phyloP scores from a whole-genome alignment of 495 filamentous ascomycete species.

The Bathelium albidoporum region DNA sequence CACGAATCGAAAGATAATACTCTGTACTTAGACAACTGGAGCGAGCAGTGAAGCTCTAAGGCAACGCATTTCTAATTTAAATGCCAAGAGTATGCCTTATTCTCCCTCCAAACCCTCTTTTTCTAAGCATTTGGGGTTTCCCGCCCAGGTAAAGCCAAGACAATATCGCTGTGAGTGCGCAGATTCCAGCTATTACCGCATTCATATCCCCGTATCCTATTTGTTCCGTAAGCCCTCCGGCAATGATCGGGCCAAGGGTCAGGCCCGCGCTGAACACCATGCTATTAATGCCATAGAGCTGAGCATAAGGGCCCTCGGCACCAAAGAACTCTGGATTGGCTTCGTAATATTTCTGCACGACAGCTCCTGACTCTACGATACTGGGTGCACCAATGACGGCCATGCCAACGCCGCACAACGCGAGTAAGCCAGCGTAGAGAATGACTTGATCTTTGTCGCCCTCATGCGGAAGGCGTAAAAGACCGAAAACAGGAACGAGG shows the following conservation, averaged over 20 bases:
- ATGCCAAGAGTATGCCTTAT: background rate
- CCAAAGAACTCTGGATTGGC: constrained; percentile 37
- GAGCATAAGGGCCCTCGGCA: constrained; percentile 43
- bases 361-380: constrained; percentile 28
- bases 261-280: constrained; percentile 43
- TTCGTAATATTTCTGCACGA: constrained; percentile 32
- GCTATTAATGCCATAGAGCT: constrained; percentile 47
- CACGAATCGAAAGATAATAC: background rate
- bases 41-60: background rate
- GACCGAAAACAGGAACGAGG: constrained; percentile 39
- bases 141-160: constrained; percentile 41
- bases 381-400: constrained; percentile 38
- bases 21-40: background rate
- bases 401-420: constrained; percentile 40
- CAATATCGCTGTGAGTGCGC: constrained; percentile 35
- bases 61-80: no score
- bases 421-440: constrained; percentile 38
- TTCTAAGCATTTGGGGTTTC: constrained; percentile 25
- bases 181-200: constrained; percentile 38
- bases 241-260: constrained; percentile 41
- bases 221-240: constrained; percentile 37
- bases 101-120: constrained; percentile 1
- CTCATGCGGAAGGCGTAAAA: constrained; percentile 40
- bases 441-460: constrained; percentile 30
- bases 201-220: constrained; percentile 53